Evolutionary conservation across 306 rosid species (phyloP).

Genomic region (Rosa lucieae): DNA sequence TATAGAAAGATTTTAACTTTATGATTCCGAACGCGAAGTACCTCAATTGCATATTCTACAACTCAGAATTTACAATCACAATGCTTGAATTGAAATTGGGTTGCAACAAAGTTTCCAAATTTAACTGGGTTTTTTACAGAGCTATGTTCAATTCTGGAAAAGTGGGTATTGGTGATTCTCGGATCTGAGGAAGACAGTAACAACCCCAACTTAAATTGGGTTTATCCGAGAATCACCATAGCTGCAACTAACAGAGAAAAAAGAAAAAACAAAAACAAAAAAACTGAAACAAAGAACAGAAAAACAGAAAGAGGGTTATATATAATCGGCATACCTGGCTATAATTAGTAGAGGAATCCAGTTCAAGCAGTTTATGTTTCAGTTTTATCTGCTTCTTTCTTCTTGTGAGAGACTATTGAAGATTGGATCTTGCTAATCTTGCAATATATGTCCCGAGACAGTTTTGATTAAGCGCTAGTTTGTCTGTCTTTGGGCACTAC

Average conservation of each 20-base stretch:
- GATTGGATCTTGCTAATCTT: conserved; percentile 18
- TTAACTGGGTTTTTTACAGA: not conserved
- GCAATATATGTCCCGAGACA: not conserved
- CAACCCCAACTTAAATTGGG: conserved; percentile 6
- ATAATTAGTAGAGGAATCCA: not conserved
- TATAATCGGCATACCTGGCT: not conserved
- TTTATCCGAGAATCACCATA: not conserved
- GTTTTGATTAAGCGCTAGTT: conserved; percentile 4
- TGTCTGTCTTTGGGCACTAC: not conserved
- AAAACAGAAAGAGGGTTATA: not conserved
- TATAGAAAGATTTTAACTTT: not conserved
- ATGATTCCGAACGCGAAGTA: not conserved
- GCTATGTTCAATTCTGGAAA: not conserved
- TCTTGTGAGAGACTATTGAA: not conserved
- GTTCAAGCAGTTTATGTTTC: not conserved
- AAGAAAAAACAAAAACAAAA: too few relatives aligned
- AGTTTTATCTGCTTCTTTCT: not conserved
- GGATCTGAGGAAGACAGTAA: conserved; percentile 4
- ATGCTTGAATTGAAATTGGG: not conserved
- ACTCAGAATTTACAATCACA: not conserved
- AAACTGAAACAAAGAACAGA: not conserved
- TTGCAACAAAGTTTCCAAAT: not conserved
- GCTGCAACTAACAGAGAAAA: not conserved
- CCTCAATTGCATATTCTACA: not conserved
- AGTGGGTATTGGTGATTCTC: not conserved